Evolutionary conservation across 768 basidiomycete species (phyloP).

Genomic region (Mycena epipterygia): DNA sequence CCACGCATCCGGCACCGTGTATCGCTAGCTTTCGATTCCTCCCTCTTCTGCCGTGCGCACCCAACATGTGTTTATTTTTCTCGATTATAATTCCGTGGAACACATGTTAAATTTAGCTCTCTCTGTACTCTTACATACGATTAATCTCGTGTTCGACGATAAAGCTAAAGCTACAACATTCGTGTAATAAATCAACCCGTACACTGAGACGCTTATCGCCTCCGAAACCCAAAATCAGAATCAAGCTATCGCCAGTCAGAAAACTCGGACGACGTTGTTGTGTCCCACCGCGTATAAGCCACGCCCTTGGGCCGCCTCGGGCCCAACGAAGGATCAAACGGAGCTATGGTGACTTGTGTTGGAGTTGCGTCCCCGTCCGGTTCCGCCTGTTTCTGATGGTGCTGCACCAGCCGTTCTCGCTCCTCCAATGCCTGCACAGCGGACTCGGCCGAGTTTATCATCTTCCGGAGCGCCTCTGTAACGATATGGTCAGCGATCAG

Average conservation of each 20-base stretch:
- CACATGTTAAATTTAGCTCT: background rate
- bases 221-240: background rate
- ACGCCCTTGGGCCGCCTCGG: background rate
- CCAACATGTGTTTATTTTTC: background rate
- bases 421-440: slow-evolving; percentile 40
- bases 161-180: background rate
- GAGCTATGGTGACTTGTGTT: background rate
- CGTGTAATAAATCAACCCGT: background rate
- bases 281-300: slow-evolving; percentile 14
- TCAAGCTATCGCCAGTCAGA: slow-evolving; percentile 26
- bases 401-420: slow-evolving; percentile 40
- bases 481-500: slow-evolving; percentile 12
- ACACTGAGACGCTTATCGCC: background rate
- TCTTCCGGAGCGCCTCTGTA: slow-evolving; percentile 41
- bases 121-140: background rate
- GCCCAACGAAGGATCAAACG: background rate
- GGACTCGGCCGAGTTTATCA: slow-evolving; percentile 42
- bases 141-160: background rate
- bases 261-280: slow-evolving; percentile 29
- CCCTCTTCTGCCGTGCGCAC: background rate
- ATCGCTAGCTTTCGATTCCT: background rate
- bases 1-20: background rate
- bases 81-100: background rate
- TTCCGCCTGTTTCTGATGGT: background rate
- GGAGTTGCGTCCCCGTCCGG: slow-evolving; percentile 31